Conservation (phyloP, 2,329 filamentous ascomycete species). For the Calonectria hawksworthii region DNA sequence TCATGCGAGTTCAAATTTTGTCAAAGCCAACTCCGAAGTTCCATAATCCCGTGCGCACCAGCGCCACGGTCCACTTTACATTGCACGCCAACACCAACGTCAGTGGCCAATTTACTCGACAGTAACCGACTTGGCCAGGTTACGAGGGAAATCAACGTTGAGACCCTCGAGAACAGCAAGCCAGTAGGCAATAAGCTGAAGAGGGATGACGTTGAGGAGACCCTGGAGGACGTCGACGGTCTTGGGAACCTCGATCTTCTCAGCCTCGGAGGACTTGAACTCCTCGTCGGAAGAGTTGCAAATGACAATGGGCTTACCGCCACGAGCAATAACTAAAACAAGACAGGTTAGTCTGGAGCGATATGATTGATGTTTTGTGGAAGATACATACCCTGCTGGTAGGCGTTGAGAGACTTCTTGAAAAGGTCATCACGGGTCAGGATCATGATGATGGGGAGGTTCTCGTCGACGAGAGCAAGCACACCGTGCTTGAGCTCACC, state of each 20-base stretch:
- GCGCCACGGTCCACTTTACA: slow-evolving; percentile 41
- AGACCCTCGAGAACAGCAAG: slow-evolving; percentile 94
- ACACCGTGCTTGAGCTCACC: slow-evolving; percentile 99
- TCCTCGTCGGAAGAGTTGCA: slow-evolving; percentile 93
- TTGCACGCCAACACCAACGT: slow-evolving; percentile 32
- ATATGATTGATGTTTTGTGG: background rate
- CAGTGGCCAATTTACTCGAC: slow-evolving; percentile 79
- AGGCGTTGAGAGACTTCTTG: slow-evolving; percentile 98
- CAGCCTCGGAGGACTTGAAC: slow-evolving; percentile 88
- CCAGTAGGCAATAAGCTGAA: slow-evolving; percentile 99
- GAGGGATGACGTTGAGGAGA: slow-evolving; percentile 95
- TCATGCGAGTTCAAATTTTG: slow-evolving; percentile 44
- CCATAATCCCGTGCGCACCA: slow-evolving; percentile 40
- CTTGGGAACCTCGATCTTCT: slow-evolving; percentile 97
- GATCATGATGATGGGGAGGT: slow-evolving; percentile 99
- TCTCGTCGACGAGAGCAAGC: slow-evolving; percentile 95
- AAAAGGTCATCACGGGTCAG: slow-evolving; percentile 96
- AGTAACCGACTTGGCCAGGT: slow-evolving; percentile 98
- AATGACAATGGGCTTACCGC: slow-evolving; percentile 97
- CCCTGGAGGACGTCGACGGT: slow-evolving; percentile 97
- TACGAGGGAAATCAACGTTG: slow-evolving; percentile 98
- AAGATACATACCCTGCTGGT: slow-evolving; percentile 84
- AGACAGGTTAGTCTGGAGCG: slow-evolving; percentile 33
- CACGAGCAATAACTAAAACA: slow-evolving; percentile 86
- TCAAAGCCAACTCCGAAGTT: slow-evolving; percentile 47